Evolutionary conservation across 163 green algal genomes (phyloP).

Genomic region (Chlamydomonas reinhardtii): DNA sequence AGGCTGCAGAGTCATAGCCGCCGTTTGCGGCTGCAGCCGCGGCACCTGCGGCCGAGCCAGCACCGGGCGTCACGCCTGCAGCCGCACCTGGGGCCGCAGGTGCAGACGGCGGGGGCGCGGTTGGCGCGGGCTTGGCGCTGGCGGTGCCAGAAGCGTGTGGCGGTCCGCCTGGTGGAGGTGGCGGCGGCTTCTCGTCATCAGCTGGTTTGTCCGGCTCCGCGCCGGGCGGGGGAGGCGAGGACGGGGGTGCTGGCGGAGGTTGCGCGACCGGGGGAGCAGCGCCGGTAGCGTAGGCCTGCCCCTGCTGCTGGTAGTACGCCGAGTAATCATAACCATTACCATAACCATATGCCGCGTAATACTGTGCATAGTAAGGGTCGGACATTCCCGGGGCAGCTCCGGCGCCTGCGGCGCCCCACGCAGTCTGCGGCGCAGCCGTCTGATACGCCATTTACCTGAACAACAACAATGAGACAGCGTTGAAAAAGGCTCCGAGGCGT

Average conservation of each 20-base stretch:
- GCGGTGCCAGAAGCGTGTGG: neutral
- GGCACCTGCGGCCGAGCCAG: too few species aligned
- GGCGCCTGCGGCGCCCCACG: too few species aligned
- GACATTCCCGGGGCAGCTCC: too few species aligned
- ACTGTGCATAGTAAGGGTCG: slow-evolving; percentile 19
- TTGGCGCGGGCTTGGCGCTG: neutral
- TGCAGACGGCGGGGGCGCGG: too few species aligned
- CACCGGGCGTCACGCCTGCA: neutral
- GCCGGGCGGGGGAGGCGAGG: neutral
- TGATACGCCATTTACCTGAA: too few species aligned
- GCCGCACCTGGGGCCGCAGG: neutral
- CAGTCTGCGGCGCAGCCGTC: too few species aligned
- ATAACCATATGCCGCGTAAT: slow-evolving; percentile 41
- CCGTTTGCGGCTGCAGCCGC: neutral
- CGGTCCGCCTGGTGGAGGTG: neutral
- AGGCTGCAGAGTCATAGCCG: neutral
- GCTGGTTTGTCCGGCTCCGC: neutral
- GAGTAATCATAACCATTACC: slow-evolving; percentile 5
- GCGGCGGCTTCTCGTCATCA: slow-evolving; percentile 4
- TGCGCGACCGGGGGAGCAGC: too few species aligned
- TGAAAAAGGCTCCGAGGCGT: too few species aligned
- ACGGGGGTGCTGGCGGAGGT: neutral
- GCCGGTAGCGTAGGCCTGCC: neutral
- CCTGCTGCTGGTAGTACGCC: slow-evolving; percentile 36
- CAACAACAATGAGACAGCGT: too few species aligned